Percentiles rank a stretch among this genome's conserved stretches.
phyloP scores from a whole-genome alignment of 805 yeast species.

The Candida tammaniensis region DNA sequence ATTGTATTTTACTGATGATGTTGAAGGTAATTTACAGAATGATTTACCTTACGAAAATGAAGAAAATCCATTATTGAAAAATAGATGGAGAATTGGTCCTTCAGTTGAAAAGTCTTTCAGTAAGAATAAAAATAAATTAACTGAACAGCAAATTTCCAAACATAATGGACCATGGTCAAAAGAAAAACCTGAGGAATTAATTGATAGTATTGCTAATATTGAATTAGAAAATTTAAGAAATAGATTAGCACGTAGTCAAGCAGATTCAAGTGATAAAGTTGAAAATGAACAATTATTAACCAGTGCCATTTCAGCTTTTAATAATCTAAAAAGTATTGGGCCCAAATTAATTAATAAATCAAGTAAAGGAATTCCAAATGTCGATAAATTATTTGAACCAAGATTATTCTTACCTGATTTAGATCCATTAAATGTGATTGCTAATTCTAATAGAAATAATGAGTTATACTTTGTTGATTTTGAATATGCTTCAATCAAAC shows the following conservation, averaged over 20 bases:
- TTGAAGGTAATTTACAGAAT: constrained; percentile 39
- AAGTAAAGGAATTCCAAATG: constrained; percentile 58
- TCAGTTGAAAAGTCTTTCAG: constrained; percentile 75
- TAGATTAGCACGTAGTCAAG: constrained; percentile 52
- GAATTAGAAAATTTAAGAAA: constrained; percentile 61
- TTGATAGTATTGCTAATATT: constrained; percentile 60
- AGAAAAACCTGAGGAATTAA: constrained; percentile 56
- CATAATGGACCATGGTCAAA: constrained; percentile 78
- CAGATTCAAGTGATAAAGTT: constrained; percentile 47
- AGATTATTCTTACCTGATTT: constrained; percentile 78
- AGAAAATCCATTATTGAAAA: constrained; percentile 46
- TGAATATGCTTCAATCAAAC: constrained; percentile 78
- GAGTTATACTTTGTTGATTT: constrained; percentile 68
- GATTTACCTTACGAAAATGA: constrained; percentile 56
- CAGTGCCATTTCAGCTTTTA: constrained; percentile 58
- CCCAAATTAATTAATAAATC: constrained; percentile 56
- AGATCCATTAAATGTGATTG: constrained; percentile 84
- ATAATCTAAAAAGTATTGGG: constrained; percentile 54
- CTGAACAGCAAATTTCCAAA: constrained; percentile 46
- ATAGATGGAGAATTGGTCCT: constrained; percentile 92
- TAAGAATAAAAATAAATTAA: constrained; percentile 58
- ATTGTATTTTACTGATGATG: constrained; percentile 74
- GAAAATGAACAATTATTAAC: constrained; percentile 43
- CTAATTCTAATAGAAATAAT: constrained; percentile 31
- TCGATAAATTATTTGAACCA: constrained; percentile 63